A percentile compares a stretch with the other conserved stretches of the same genome.
Conservation (phyloP, 140 eudicot species). For the Bidens hawaiensis region DNA sequence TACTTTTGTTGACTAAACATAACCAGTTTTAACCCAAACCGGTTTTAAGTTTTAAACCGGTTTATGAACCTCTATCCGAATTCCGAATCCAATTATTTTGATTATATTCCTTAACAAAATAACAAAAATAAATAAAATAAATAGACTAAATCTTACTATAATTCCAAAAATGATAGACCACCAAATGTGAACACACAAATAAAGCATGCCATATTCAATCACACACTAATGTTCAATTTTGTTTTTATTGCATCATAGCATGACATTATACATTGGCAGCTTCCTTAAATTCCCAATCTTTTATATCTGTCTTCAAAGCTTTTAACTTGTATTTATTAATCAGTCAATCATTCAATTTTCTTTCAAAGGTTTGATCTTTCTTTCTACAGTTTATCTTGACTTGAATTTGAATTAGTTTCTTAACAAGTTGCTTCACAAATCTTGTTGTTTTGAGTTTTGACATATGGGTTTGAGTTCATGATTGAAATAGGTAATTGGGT, state of each 20-base stretch:
- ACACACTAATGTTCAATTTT: not conserved
- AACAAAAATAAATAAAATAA: not conserved
- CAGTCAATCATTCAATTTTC: conserved; percentile 7
- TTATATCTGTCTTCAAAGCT: conserved; percentile 15
- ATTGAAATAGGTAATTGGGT: no score
- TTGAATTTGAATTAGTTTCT: conserved; percentile 11
- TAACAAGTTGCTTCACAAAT: conserved; percentile 10
- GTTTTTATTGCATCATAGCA: not conserved
- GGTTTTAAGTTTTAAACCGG: no score
- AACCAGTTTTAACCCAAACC: no score
- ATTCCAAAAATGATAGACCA: not conserved
- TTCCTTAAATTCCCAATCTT: conserved; percentile 8
- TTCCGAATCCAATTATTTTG: not conserved
- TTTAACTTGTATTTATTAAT: conserved; percentile 27
- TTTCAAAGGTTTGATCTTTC: conserved; percentile 32
- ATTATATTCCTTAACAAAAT: not conserved
- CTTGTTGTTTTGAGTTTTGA: no score
- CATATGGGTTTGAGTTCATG: not conserved
- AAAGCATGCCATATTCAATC: conserved; percentile 5
- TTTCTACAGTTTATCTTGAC: conserved; percentile 19
- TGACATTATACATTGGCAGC: conserved; percentile 14
- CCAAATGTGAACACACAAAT: conserved; percentile 18
- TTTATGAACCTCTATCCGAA: no score
- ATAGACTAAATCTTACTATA: conserved; percentile 4
- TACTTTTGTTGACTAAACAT: no score